Evolutionary conservation across 2,329 filamentous ascomycete species (phyloP).

Genomic region (Sclerotiophoma versabilis): DNA sequence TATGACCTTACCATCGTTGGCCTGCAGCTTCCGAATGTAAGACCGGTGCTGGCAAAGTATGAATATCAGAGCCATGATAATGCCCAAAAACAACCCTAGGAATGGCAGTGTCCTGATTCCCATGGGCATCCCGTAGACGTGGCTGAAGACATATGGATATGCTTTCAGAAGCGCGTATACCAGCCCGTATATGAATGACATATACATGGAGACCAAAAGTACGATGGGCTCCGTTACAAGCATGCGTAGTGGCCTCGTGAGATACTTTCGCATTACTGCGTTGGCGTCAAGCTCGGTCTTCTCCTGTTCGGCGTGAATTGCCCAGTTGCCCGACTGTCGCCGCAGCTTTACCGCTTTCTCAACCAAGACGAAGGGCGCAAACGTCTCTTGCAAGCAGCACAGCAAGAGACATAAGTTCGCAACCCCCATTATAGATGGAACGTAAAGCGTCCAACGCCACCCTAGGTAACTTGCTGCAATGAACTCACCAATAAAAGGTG

Average conservation of each 20-base stretch:
- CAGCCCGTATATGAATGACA: conserved; percentile 38
- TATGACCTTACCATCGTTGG: neutral
- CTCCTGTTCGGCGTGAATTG: conserved; percentile 4
- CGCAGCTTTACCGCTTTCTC: neutral
- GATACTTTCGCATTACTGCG: neutral
- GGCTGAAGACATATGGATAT: conserved; percentile 3
- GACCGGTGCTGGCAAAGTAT: neutral
- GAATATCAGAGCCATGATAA: neutral
- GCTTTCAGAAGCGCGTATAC: conserved; percentile 5
- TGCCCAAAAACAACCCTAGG: neutral
- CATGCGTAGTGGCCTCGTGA: conserved; percentile 35
- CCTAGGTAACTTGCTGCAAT: neutral
- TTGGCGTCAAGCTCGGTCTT: neutral
- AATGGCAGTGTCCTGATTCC: neutral
- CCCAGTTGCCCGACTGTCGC: neutral
- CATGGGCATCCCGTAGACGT: neutral
- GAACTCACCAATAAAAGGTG: neutral
- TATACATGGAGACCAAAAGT: conserved; percentile 31
- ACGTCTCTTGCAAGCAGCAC: neutral
- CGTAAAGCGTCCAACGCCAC: conserved; percentile 10
- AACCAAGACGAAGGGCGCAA: neutral
- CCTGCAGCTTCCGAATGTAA: neutral
- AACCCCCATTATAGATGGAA: neutral
- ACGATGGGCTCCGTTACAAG: conserved; percentile 37
- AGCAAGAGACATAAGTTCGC: neutral